phyloP scores from a whole-genome alignment of 2,329 filamentous ascomycete genomes.

The Aspergillus neoniger region DNA sequence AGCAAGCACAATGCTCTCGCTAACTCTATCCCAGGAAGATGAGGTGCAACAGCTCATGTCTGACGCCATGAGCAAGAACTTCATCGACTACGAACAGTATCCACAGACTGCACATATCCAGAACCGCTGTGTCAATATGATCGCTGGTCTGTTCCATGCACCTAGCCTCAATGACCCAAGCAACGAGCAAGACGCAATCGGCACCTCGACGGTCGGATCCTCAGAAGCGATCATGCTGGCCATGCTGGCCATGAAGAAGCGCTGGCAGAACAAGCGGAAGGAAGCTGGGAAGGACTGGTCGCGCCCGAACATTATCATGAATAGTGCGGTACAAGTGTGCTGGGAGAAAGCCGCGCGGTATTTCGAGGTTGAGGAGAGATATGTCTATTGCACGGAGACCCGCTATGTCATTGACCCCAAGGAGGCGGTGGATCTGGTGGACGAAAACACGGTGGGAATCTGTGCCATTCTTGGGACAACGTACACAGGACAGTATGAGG shows the following conservation, averaged over 20 bases:
- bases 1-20: not conserved
- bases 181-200: constrained; percentile 57
- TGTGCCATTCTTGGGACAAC: constrained; percentile 72
- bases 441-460: constrained; percentile 76
- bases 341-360: constrained; percentile 73
- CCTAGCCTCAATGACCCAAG: constrained; percentile 54
- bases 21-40: constrained; percentile 47
- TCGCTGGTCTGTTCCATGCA: constrained; percentile 66
- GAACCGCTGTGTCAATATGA: constrained; percentile 67
- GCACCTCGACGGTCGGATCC: constrained; percentile 70
- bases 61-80: constrained; percentile 70
- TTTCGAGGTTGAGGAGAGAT: constrained; percentile 66
- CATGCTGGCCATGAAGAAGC: constrained; percentile 72
- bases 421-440: constrained; percentile 65
- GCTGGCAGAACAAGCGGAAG: constrained; percentile 67
- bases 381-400: constrained; percentile 55
- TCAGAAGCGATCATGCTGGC: constrained; percentile 72
- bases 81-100: constrained; percentile 70
- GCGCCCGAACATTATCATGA: constrained; percentile 74
- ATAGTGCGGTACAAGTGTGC: constrained; percentile 70
- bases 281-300: constrained; percentile 63
- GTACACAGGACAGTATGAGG: constrained; percentile 74
- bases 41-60: constrained; percentile 66
- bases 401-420: constrained; percentile 66
- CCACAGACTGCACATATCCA: constrained; percentile 64